Evolutionary conservation across 148 eudicot genomes (phyloP).

Genomic region (Heliosperma pusillum): DNA sequence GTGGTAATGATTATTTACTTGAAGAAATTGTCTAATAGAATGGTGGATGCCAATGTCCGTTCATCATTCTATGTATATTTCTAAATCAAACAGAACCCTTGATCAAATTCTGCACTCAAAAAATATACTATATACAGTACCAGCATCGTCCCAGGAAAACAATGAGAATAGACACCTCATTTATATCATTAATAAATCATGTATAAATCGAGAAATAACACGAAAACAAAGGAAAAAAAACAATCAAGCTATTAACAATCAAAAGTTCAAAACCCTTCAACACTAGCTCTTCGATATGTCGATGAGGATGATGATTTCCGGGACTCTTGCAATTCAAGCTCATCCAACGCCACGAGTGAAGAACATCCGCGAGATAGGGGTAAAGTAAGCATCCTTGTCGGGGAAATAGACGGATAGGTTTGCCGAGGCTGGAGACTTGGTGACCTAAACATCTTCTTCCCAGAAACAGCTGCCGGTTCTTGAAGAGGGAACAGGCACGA

Average conservation of each 20-base stretch:
- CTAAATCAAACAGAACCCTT: neutral
- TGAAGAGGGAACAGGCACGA: conserved; percentile 78
- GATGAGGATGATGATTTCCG: conserved; percentile 49
- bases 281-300: conserved; percentile 44
- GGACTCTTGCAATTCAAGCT: conserved; percentile 46
- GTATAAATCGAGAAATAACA: conserved; percentile 12
- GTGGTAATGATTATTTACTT: too few species aligned
- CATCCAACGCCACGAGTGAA: conserved; percentile 43
- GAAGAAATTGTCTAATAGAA: too few species aligned
- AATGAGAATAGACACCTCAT: conserved; percentile 15
- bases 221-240: neutral
- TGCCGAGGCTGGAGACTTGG: conserved; percentile 61
- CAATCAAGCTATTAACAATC: conserved; percentile 45
- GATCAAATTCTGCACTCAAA: neutral
- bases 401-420: conserved; percentile 32
- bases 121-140: conserved; percentile 31
- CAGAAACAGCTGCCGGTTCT: conserved; percentile 57
- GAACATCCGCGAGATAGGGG: conserved; percentile 54
- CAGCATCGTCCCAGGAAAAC: conserved; percentile 11
- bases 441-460: conserved; percentile 70
- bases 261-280: conserved; percentile 83
- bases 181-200: conserved; percentile 32
- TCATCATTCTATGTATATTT: too few species aligned
- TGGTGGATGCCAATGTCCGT: too few species aligned
- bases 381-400: conserved; percentile 31